Evolutionary conservation across 2,329 filamentous ascomycete genomes (phyloP).

Genomic region (Beauveria bassiana): DNA sequence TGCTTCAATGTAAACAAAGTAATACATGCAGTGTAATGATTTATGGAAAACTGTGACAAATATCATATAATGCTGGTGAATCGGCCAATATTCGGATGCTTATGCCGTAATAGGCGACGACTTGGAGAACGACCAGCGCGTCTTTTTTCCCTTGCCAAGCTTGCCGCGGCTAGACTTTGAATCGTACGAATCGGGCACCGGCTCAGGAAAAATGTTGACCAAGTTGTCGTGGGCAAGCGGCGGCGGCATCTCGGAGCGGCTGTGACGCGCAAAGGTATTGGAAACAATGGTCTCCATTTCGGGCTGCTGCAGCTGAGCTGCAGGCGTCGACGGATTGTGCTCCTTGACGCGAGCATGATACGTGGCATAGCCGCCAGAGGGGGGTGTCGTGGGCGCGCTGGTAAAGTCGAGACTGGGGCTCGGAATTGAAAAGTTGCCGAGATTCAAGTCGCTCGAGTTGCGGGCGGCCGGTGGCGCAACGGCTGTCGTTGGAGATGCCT

Average conservation of each 20-base stretch:
- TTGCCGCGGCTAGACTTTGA: background rate
- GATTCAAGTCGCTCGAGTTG: background rate
- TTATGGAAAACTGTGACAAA: background rate
- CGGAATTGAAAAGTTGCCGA: background rate
- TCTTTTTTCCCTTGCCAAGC: slow-evolving; percentile 20
- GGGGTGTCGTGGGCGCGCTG: background rate
- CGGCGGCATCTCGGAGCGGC: slow-evolving; percentile 9
- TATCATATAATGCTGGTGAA: background rate
- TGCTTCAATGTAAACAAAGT: background rate
- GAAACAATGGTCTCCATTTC: slow-evolving; percentile 26
- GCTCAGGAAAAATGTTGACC: slow-evolving; percentile 13
- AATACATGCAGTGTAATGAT: background rate
- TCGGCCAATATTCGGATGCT: background rate
- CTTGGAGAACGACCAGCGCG: slow-evolving; percentile 22
- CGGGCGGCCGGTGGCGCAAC: background rate
- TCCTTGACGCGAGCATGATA: slow-evolving; percentile 14
- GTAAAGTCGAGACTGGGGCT: background rate
- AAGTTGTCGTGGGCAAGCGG: slow-evolving; percentile 5
- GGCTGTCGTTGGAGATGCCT: background rate
- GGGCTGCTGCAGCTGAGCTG: slow-evolving; percentile 13
- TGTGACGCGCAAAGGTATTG: background rate
- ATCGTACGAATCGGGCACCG: slow-evolving; percentile 1
- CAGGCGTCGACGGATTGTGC: background rate
- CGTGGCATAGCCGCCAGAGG: background rate
- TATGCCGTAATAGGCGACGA: slow-evolving; percentile 21